Base-by-base conservation (phyloP, 192 early-diverging fungal genomes). In the Podochytrium sp. region DNA sequence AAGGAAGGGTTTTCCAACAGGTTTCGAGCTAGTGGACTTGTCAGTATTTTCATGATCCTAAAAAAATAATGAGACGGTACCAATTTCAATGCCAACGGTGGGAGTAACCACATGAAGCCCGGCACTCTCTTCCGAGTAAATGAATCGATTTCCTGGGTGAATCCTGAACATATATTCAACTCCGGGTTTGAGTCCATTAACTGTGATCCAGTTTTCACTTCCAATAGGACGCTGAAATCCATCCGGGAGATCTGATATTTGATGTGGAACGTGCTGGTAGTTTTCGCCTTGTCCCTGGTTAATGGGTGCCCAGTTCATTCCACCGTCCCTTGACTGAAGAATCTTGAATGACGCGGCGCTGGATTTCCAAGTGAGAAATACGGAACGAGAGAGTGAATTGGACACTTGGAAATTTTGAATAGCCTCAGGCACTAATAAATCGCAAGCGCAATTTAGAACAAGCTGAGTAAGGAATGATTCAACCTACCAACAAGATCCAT, bases 201-300 rank as follows among this genome's bases (percentile, higher is more conserved):
- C 51, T 2, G 60, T 55, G 33, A 79, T 58, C 40, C 58, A 56
- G 58, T 75, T 75, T 23, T 43, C 50, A 23, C 65, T 61, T 12
- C 40, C 35, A n/a, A 20, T 33, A 7, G 0, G 41, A n/a, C 75
- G 62, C 27, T 42, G 35, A 27, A 66, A 65, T 23, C 74, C 74
- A 33, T 75, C 64, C 1, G 38, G 62, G 2, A 55, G 23, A 20
- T 57, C 37, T 12, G 74, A 75, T 16, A 55, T 38, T 7, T 29
- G 12, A 12, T 66, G 64, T 7, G 74, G 74, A 7, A 42, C 66
- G 29, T 71, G 75, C n/a, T 71, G 43, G 40, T 76, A 79, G 78
- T 71, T 75, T 71, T 79, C 78, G 4, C 78, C 78, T 56, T 79
- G 73, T 37, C 74, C 74, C 12, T 56, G 49, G 78, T 79, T 79